Percentiles rank a stretch among this genome's conserved stretches.
These are phyloP conservation scores for Bretschneidera sinensis DNA, from an alignment of 345 rosid species.

Conservation along the genomic window DNA sequence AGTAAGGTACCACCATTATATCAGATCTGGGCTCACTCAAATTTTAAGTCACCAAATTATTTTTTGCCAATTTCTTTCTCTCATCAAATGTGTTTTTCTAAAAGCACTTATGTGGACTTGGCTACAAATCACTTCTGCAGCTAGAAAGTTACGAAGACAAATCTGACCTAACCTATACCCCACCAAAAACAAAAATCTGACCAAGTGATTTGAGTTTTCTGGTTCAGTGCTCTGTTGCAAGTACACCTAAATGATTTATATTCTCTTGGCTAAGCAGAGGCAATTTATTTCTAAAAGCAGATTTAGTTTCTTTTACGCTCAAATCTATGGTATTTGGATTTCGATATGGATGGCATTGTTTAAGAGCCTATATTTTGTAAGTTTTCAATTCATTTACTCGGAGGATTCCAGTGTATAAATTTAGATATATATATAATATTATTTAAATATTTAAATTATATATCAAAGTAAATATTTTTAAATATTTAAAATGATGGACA, in stretches of 20 bases:
- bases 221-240: neutral
- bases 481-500: too few species aligned
- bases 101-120: neutral
- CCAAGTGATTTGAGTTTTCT: conserved; percentile 1
- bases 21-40: neutral
- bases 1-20: too few species aligned
- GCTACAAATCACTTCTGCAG: conserved; percentile 10
- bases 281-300: neutral
- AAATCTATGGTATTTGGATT: neutral
- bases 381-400: too few species aligned
- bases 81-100: neutral
- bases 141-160: neutral
- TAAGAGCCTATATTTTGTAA: too few species aligned
- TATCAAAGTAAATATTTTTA: too few species aligned
- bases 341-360: too few species aligned
- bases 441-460: too few species aligned
- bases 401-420: too few species aligned
- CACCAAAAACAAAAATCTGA: too few species aligned
- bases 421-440: too few species aligned
- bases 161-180: conserved; percentile 10
- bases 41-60: neutral
- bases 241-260: neutral
- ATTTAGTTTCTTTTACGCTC: too few species aligned
- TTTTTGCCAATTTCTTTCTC: neutral
- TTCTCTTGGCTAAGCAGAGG: too few species aligned